Evolutionary conservation across 495 filamentous ascomycete genomes (phyloP).

Genomic region (Lepidopterella palustris): DNA sequence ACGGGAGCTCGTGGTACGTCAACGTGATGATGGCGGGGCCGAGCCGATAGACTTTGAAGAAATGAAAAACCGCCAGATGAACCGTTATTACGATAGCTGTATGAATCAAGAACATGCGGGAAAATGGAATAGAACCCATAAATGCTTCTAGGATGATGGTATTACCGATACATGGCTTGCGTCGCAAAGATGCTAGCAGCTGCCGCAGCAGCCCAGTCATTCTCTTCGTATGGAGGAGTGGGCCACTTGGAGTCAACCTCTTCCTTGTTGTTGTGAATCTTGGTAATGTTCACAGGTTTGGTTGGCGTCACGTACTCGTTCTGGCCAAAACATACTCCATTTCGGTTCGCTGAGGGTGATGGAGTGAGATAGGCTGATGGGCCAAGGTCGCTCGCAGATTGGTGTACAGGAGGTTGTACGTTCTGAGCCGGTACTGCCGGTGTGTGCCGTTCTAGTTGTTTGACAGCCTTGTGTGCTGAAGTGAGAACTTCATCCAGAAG

Average conservation of each 20-base stretch:
- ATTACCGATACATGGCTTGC: constrained; percentile 28
- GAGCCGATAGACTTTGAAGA: not conserved
- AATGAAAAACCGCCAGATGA: constrained; percentile 4
- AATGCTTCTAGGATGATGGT: not conserved
- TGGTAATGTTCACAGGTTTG: constrained; percentile 55
- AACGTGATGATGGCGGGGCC: not conserved
- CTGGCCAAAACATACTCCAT: constrained; percentile 63
- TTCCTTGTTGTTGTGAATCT: constrained; percentile 40
- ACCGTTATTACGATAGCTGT: constrained; percentile 21
- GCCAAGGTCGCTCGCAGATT: constrained; percentile 46
- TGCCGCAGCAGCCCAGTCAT: constrained; percentile 79
- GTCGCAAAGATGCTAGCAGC: constrained; percentile 61
- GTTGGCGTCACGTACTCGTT: constrained; percentile 42
- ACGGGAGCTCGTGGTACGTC: not conserved
- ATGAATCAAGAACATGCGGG: constrained; percentile 4
- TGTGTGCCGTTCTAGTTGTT: constrained; percentile 45
- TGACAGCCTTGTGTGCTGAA: constrained; percentile 52
- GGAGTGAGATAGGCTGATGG: constrained; percentile 83
- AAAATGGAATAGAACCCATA: constrained; percentile 13
- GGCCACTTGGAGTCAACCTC: constrained; percentile 71
- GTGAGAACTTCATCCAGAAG: constrained; percentile 76
- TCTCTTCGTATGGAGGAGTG: constrained; percentile 89
- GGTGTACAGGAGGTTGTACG: constrained; percentile 18
- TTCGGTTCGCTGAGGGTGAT: constrained; percentile 78
- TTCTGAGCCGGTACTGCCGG: constrained; percentile 13